Percentiles rank a stretch among this genome's conserved stretches.
Evolutionary conservation across 164 flowering plant species (phyloP).

Genomic region (grape (Vitis vinifera)): ASM3070453v1 NC_081809.1:4266001-4266500

Average conservation of each 20-base stretch:
- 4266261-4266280: too few relatives aligned
- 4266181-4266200: too few relatives aligned
- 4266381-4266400: background rate
- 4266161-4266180: too few relatives aligned
- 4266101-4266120: background rate
- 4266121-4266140: background rate
- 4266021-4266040: too few relatives aligned
- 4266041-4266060: too few relatives aligned
- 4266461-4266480: slow-evolving; percentile 96
- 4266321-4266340: background rate
- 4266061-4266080: too few relatives aligned
- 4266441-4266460: slow-evolving; percentile 92
- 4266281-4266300: background rate
- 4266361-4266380: background rate
- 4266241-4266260: too few relatives aligned
- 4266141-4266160: background rate
- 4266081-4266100: background rate
- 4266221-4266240: too few relatives aligned
- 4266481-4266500: slow-evolving; percentile 66
- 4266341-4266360: background rate
- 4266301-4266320: background rate
- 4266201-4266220: too few relatives aligned
- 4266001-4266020: too few relatives aligned
- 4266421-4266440: slow-evolving; percentile 89
- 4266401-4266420: slow-evolving; percentile 23